A percentile compares a stretch with the other conserved stretches of the same genome.
phyloP scores from a whole-genome alignment of 768 basidiomycete species.

The Leccinum pellstonianum region DNA sequence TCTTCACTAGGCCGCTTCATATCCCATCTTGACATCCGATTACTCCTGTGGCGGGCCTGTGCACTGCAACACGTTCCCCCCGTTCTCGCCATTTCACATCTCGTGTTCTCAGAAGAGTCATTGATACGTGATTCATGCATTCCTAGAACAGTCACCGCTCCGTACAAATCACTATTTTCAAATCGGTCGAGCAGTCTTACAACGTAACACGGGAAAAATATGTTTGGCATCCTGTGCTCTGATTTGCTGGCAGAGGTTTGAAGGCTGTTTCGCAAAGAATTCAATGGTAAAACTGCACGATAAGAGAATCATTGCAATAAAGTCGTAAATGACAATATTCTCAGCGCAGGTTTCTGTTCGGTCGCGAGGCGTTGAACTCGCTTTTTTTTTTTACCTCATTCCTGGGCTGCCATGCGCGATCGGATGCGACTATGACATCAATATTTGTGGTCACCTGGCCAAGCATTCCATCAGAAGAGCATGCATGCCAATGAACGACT shows the following conservation, averaged over 20 bases:
- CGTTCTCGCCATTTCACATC: slow-evolving; percentile 5
- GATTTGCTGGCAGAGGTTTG: neutral
- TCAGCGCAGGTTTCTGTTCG: neutral
- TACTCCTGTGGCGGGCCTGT: neutral
- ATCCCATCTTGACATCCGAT: slow-evolving; percentile 10
- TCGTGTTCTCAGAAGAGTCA: neutral
- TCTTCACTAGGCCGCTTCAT: slow-evolving; percentile 4
- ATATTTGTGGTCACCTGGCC: neutral
- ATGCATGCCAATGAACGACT: neutral
- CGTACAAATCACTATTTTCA: neutral
- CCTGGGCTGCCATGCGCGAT: neutral
- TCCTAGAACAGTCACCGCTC: neutral
- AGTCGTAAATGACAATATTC: neutral
- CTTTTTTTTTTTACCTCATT: slow-evolving; percentile 13
- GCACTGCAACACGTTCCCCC: slow-evolving; percentile 12
- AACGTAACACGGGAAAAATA: neutral
- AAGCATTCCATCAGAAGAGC: neutral
- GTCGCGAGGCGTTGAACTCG: neutral
- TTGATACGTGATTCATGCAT: neutral
- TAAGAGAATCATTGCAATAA: neutral
- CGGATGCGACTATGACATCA: neutral
- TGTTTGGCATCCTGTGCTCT: neutral
- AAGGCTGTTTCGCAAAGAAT: no score
- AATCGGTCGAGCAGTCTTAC: neutral
- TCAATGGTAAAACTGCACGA: neutral